Evolutionary conservation across 2,329 filamentous ascomycete genomes (phyloP), one percentile per base, ranked within the genome.

Genomic region (Bipolaris cookei): DNA sequence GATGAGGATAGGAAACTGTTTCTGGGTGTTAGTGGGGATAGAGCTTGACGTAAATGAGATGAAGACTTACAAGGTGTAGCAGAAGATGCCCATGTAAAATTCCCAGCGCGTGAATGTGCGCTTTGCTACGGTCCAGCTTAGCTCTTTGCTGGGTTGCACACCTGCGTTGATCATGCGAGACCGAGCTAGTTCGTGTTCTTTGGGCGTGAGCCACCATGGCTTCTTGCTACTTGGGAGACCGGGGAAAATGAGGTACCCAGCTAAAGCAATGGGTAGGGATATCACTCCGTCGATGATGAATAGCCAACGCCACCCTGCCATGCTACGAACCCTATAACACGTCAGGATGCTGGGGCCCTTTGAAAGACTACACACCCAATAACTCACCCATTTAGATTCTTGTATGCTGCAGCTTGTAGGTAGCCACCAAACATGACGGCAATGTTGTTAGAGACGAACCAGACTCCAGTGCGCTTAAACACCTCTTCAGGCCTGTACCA

Each of bases 221-320:
- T 76, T 78, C 5, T 80, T 82, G 11, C 78, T 82, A 13, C 78
- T 77, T 0, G 83, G 82, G 0, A 82, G 76, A 23, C 83, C 82
- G 0, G 82, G 82, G 58, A 84, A 84, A 63, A 84, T 78, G 6
- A 85, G 68, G 64, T 80, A 86, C 0, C 84, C 84, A 4, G 82
- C 78, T 1, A 86, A 54, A 1, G 82, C 82, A 13, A 86, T 80
- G 0, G 84, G 84, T 3, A 86, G 75, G 2, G 82, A 84, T 61
- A 86, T 85, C 37, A 84, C 74, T 0, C 82, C 82, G 62, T 86
- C 83, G 39, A 86, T 82, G 37, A 87, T 82, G 54, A 87, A 87
- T 0, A 86, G 75, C 83, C 73, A 76, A 23, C 73, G 56, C 82
- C 81, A 84, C 0, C 83, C 83, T 0, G 79, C 72, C 65, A 81